Evolutionary conservation across 257 asterid genomes (phyloP).

Genomic region (Fraxinus quadrangulata): DNA sequence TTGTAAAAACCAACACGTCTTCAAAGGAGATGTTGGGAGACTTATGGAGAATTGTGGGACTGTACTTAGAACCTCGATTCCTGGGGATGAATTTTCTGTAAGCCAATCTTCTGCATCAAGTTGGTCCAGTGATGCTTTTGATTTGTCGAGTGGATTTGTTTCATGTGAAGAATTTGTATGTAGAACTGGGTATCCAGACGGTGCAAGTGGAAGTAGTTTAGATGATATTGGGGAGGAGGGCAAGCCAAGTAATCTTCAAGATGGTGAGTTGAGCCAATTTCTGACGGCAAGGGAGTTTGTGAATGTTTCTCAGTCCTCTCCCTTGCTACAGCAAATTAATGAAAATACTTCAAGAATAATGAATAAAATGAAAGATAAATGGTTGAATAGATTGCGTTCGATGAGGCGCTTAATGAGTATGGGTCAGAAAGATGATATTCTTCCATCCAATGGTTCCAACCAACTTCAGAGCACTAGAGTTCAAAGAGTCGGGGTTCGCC

Average conservation of each 20-base stretch:
- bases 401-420: conserved; percentile 44
- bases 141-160: conserved; percentile 32
- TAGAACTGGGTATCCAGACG: conserved; percentile 28
- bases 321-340: conserved; percentile 28
- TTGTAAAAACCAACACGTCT: conserved; percentile 26
- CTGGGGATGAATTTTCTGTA: conserved; percentile 35
- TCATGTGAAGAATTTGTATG: conserved; percentile 27
- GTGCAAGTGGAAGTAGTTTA: conserved; percentile 29
- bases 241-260: conserved; percentile 27
- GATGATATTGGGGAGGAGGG: conserved; percentile 32
- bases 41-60: conserved; percentile 37
- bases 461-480: conserved; percentile 37
- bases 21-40: background rate
- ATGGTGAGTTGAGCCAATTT: conserved; percentile 24
- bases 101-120: background rate
- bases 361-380: conserved; percentile 48
- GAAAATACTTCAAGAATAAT: conserved; percentile 27
- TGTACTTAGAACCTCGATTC: conserved; percentile 45
- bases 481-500: conserved; percentile 64
- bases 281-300: conserved; percentile 30
- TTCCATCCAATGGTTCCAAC: conserved; percentile 18
- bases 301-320: conserved; percentile 25
- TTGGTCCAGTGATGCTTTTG: conserved; percentile 23
- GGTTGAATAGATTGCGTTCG: conserved; percentile 58
- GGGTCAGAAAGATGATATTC: conserved; percentile 31